A percentile compares a stretch with the other conserved stretches of the same genome.
Conservation (phyloP, 2,329 filamentous ascomycete genomes). For the Aureobasidium leucospermi region DNA sequence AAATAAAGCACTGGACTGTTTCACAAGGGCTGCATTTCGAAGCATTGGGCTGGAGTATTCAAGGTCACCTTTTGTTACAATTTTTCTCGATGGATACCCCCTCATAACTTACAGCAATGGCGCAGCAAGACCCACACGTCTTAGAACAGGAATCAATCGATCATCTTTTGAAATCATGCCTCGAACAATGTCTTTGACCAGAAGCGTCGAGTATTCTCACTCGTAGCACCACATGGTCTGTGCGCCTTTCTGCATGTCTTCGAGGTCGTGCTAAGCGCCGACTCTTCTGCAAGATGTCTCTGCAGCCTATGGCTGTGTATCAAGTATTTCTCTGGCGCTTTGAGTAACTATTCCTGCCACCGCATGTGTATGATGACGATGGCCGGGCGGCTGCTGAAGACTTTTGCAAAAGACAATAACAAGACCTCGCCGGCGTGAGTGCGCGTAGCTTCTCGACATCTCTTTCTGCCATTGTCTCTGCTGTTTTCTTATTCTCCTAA, state of each 20-base stretch:
- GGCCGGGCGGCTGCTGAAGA: not conserved
- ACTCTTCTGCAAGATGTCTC: constrained; percentile 11
- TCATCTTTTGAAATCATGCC: not conserved
- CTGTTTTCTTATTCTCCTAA: not conserved
- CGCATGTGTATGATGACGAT: constrained; percentile 6
- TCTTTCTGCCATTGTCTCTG: constrained; percentile 2
- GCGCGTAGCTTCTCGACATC: constrained; percentile 4
- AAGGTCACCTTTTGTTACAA: constrained; percentile 3
- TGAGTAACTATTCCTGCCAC: not conserved
- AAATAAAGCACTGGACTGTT: not conserved
- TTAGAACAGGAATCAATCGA: not conserved
- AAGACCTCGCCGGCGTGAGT: constrained; percentile 3
- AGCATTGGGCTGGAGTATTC: constrained; percentile 9
- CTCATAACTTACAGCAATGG: not conserved
- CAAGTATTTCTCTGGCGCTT: not conserved
- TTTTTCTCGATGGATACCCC: constrained; percentile 4
- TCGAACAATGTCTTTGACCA: not conserved
- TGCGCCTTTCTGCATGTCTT: not conserved
- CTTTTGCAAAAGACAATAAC: not conserved
- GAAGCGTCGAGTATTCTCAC: not conserved
- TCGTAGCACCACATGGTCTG: not conserved
- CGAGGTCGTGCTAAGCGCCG: constrained; percentile 8
- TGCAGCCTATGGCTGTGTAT: not conserved
- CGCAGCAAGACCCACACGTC: not conserved
- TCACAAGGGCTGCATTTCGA: not conserved